Conservation (phyloP, 2,329 filamentous ascomycete species). For the Sporothrix schenckii region DNA sequence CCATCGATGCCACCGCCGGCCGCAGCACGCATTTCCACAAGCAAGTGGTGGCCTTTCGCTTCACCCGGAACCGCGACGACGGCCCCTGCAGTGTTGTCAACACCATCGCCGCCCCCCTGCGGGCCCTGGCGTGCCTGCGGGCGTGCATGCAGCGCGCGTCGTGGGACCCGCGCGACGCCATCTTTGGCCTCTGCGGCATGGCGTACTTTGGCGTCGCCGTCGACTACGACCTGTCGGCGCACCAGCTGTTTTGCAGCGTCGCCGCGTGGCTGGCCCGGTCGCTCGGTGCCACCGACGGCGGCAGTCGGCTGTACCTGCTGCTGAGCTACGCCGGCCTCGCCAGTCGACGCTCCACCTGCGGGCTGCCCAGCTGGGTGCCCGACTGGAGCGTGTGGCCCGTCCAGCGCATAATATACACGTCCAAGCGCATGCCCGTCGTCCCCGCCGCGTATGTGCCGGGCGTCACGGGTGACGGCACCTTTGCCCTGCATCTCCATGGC, state of each 20-base stretch:
- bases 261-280: neutral
- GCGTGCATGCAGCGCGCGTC: neutral
- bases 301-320: neutral
- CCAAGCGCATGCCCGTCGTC: too few species aligned
- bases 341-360: neutral
- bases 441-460: too few species aligned
- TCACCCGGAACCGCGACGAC: too few species aligned
- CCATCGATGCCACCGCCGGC: too few species aligned
- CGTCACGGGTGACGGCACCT: too few species aligned
- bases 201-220: neutral
- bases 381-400: neutral
- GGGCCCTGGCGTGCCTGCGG: neutral
- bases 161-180: neutral
- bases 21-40: too few species aligned
- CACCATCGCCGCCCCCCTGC: neutral
- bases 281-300: neutral
- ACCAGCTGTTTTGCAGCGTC: neutral
- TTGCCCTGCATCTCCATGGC: too few species aligned
- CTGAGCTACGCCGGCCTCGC: neutral
- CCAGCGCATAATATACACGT: too few species aligned
- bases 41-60: too few species aligned
- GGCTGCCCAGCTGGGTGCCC: slow-evolving; percentile 1
- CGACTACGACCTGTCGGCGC: neutral
- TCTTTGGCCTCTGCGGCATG: neutral
- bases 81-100: too few species aligned